Evolutionary conservation across 371 early-diverging fungal genomes (phyloP), one percentile per base, ranked within the genome.

Genomic region (Mucor circinelloides): DNA sequence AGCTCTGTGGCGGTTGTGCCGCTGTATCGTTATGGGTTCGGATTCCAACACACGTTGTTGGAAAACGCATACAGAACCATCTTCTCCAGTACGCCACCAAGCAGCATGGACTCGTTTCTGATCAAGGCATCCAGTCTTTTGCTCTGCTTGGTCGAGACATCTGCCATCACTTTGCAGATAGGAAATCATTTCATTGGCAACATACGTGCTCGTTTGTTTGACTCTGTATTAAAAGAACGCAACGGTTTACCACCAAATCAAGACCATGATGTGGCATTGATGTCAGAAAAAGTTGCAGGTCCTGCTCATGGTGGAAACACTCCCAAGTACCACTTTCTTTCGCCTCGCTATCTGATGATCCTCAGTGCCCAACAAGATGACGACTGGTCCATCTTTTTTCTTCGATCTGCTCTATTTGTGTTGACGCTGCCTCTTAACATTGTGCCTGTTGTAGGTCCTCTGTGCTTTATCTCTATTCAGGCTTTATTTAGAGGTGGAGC

Each of bases 371-470:
- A 78, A 64, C 40, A 70, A 9, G 73, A 74, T 1, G 69, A 75
- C 30, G 42, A 69, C 0, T 81, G 72, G 74, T 21, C 52, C 6
- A 52, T 74, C 25, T 58, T 66, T 5, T 57, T 78, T 38, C 52
- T 81, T 13, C 57, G 69, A 54, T 69, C 77, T 9, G 44, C 66
- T 9, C 46, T 82, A 5, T 82, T 72, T 48, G 25, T 82, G 2
- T 56, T 69, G 46, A 74, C 79, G 0, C 56, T 82, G 28, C 82
- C 82, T 8, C 58, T 82, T 10, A 77, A 75, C 23, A 8, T 76
- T 19, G 60, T 82, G 10, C 82, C 82, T 54, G 63, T 77, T 2
- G 55, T 71, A 9, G 82, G 82, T 3, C 77, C 79, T 2, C 44
- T 64, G 28, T 54, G 63, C 8, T 82, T 79, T 54, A 19, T 82